phyloP scores from a whole-genome alignment of 306 rosid species.

The Crotalaria pallida region DNA sequence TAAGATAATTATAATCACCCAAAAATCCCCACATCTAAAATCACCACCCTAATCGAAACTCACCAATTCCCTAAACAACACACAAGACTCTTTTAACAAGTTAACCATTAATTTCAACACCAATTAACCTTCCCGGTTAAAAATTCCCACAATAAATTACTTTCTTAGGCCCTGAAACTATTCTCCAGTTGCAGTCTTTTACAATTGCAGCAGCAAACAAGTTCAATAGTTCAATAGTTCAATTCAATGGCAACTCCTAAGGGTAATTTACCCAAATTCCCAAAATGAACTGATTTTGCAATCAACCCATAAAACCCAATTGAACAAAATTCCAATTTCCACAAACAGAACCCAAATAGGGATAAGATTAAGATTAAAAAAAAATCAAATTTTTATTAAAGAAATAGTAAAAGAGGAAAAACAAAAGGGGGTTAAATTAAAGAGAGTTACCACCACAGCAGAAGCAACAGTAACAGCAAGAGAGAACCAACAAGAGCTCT shows the following conservation, averaged over 20 bases:
- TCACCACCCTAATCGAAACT: background rate
- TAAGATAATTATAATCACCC: background rate
- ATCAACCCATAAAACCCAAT: conserved; percentile 6
- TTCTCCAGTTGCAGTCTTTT: background rate
- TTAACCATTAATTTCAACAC: background rate
- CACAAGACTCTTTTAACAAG: background rate
- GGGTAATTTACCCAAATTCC: background rate
- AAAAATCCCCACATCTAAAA: background rate
- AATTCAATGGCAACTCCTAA: background rate
- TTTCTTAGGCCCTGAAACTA: background rate
- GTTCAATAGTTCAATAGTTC: too few species aligned
- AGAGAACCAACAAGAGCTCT: conserved; percentile 26
- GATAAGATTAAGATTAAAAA: background rate
- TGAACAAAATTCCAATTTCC: background rate
- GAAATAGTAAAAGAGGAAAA: background rate
- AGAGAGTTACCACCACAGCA: conserved; percentile 39
- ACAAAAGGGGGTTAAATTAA: background rate
- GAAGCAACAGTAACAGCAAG: conserved; percentile 50
- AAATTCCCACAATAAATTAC: background rate
- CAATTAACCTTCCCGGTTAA: background rate
- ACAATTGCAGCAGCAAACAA: too few species aligned
- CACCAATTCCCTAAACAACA: background rate
- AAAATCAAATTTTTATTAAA: background rate
- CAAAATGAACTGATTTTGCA: background rate
- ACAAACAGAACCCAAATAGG: background rate